Base-by-base conservation (phyloP, 441 rosid genomes). In the Aleurites moluccanus region DNA sequence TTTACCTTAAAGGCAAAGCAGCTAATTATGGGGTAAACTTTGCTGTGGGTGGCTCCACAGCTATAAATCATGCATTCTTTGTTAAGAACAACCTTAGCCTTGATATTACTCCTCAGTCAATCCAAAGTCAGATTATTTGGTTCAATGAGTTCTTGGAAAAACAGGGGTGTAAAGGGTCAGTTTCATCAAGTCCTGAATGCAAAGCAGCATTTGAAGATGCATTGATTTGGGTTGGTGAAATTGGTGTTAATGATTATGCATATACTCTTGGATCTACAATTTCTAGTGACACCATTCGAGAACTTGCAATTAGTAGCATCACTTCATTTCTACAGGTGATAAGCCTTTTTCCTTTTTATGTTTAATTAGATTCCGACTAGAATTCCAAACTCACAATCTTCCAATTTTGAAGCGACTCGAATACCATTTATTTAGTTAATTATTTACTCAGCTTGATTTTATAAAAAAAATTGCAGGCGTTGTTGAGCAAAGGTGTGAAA, bases 201-300 rank as follows among this genome's bases (percentile, higher is more conserved):
- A 71, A 50, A 45, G 83, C 78, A 0, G 80, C 80, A 28, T 27
- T 92, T 1, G 84, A 60, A 25, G 93, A 86, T 77, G 90, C 97
- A 27, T 64, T 94, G 77, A 79, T 94, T 28, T 94, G 99, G 99
- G 87, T 90, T 45, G 99, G 98, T 59, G 97, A 95, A 80, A 92
- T 95, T 15, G 99, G 99, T 9, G 94, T 87, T 50, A 95, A 90
- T 70, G 99, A 95, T 61, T 95, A 95, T 68, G 99, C 97, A 0
- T 94, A 94, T 72, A 88, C 79, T 8, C 0, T 88, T 64, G 94
- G 92, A 53, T 91, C 99, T 56, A 45, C 82, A 0, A 73, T 92
- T 0, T 9, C 97, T 2, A 67, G 75, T 13, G 89, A 86, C 44
- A 89, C 90, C 2, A 82, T 92, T 57, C 77, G 80, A 70, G 59